Conservation (phyloP, 805 yeast species). For the Naumovozyma baii region DNA sequence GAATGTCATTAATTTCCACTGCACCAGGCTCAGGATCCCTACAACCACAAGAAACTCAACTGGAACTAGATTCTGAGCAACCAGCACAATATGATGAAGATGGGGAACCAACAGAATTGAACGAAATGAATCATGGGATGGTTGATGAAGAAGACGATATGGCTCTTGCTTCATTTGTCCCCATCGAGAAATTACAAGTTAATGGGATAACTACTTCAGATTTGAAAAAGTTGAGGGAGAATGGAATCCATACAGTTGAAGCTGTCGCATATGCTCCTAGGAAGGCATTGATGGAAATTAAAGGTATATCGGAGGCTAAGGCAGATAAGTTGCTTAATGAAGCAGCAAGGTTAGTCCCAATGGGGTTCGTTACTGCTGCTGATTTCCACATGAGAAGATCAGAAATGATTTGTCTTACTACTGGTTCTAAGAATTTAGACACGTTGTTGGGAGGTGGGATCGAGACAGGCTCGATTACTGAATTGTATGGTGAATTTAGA, state of each 20-base stretch:
- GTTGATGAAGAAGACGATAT: constrained; percentile 43
- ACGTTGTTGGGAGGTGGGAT: constrained; percentile 92
- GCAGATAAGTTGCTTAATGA: constrained; percentile 78
- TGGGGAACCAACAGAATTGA: constrained; percentile 2
- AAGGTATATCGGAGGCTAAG: constrained; percentile 92
- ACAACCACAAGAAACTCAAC: constrained; percentile 7
- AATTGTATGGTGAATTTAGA: constrained; percentile 92
- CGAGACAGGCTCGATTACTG: constrained; percentile 95
- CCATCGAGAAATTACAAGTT: constrained; percentile 39
- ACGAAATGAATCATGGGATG: constrained; percentile 9
- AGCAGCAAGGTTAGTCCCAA: constrained; percentile 79
- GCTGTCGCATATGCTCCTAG: constrained; percentile 90
- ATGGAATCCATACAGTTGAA: constrained; percentile 84
- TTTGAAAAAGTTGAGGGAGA: constrained; percentile 67
- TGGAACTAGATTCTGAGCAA: constrained; percentile 1
- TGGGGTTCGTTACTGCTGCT: constrained; percentile 96
- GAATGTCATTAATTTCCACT: constrained; percentile 17
- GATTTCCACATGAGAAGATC: constrained; percentile 85
- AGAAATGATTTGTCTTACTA: constrained; percentile 84
- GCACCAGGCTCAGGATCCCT: constrained; percentile 19
- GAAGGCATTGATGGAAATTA: constrained; percentile 62
- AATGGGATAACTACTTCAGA: constrained; percentile 80
- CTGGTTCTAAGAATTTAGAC: constrained; percentile 91
- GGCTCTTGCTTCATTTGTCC: constrained; percentile 30
- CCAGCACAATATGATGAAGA: background rate